Evolutionary conservation across 1,284 basidiomycete species (phyloP), one percentile per base, ranked within the genome.

Genomic region (Melampsora abietis-canadensis): DNA sequence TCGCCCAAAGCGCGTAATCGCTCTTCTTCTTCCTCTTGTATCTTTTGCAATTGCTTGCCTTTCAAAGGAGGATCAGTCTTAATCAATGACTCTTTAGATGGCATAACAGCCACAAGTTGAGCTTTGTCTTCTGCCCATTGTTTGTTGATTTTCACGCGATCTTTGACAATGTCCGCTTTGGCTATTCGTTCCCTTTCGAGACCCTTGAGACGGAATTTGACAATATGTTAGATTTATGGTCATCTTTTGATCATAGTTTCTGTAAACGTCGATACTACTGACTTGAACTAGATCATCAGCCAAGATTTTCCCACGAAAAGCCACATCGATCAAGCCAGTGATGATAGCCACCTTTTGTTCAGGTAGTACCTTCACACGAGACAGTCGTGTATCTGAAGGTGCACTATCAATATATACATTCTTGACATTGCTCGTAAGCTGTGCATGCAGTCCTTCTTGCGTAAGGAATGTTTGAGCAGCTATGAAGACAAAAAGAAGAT

Each of bases 241-340:
- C n/a, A 21, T 21, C n/a, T 21, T 57, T 21, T 10, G 14, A 57
- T n/a, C 19, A 57, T n/a, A 54, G 27, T 54, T n/a, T 54, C 17
- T 12, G 17, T 15, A 54, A n/a, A 51, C 19, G n/a, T 27, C n/a
- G 21, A 30, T 17, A 1, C 24, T 17, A 57, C 54, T 66, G 34
- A 74, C 72, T 54, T 74, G 72, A 24, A 66, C 47, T 37, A 74
- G 47, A 74, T 74, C 72, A 15, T 74, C 72, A 66, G 63, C 54
- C 12, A 74, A 44, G 12, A 65, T 68, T 34, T 54, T 59, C 47
- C 73, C 65, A 24, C 65, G 65, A 44, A 75, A 75, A 31, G 66
- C 73, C 15, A 75, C 47, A 31, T 75, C 66, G 21, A 75, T 63
- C 40, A 75, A 63, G 4, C 31, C 65, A 62, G 65, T 37, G 34